Evolutionary conservation across 257 asterid species (phyloP).

Genomic region (Petunia secreta): DNA sequence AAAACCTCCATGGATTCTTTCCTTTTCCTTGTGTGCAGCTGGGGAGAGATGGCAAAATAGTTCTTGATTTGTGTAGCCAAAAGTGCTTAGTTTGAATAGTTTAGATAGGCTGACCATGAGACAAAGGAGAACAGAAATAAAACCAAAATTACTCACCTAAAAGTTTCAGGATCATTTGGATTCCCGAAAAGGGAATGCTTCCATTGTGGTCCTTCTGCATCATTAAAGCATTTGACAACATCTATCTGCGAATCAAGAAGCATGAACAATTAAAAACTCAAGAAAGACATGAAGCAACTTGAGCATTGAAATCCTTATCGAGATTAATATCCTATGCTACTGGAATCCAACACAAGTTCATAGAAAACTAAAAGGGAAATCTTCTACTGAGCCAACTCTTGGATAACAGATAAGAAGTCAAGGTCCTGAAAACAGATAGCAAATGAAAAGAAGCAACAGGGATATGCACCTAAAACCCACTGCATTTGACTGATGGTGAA

Average conservation of each 20-base stretch:
- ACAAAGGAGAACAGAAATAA: conserved; percentile 25
- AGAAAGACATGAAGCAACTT: conserved; percentile 8
- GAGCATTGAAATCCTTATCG: not conserved
- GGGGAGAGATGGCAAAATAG: conserved; percentile 17
- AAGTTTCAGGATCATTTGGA: conserved; percentile 94
- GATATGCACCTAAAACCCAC: conserved; percentile 6
- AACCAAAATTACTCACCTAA: conserved; percentile 49
- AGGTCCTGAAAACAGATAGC: conserved; percentile 17
- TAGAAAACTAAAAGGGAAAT: not conserved
- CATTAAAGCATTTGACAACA: conserved; percentile 90
- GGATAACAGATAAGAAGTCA: not conserved
- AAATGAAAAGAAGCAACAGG: conserved; percentile 8
- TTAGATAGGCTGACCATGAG: conserved; percentile 19
- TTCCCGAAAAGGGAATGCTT: conserved; percentile 94
- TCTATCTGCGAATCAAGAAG: conserved; percentile 55
- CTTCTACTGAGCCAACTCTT: not conserved
- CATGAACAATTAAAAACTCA: conserved; percentile 30
- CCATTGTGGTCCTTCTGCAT: conserved; percentile 90
- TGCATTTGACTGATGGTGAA: conserved; percentile 12
- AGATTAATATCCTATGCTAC: not conserved
- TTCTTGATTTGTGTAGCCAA: conserved; percentile 11
- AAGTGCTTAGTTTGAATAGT: conserved; percentile 25
- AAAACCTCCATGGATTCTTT: not conserved
- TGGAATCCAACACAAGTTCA: not conserved
- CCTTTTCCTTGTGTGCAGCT: not conserved